phyloP scores from a whole-genome alignment of 1,284 basidiomycete genomes.

The Melampsora americana region DNA sequence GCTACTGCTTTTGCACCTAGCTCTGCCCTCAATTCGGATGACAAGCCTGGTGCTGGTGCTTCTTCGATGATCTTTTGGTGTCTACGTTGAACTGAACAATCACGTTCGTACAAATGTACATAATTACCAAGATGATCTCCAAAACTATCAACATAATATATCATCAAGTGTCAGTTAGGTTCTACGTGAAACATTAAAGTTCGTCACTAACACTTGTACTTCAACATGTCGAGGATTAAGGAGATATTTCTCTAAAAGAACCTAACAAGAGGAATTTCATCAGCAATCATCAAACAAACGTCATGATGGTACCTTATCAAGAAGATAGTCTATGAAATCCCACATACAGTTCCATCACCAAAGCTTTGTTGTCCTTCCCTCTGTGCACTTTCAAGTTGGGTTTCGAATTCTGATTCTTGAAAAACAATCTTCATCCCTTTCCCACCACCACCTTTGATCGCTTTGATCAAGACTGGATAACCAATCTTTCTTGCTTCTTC shows the following conservation, averaged over 20 bases:
- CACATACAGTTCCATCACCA: conserved; percentile 63
- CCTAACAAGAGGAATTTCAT: conserved; percentile 31
- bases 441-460: conserved; percentile 55
- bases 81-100: conserved; percentile 87
- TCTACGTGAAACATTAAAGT: conserved; percentile 57
- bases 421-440: conserved; percentile 57
- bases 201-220: conserved; percentile 72
- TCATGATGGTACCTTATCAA: not conserved
- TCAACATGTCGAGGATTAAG: conserved; percentile 60
- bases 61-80: conserved; percentile 96
- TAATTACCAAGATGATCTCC: conserved; percentile 71
- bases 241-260: conserved; percentile 52
- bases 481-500: conserved; percentile 61
- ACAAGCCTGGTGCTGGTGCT: conserved; percentile 85
- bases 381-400: conserved; percentile 76
- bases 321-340: not conserved
- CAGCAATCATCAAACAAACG: not conserved
- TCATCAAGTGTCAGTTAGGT: not conserved
- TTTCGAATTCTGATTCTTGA: conserved; percentile 64
- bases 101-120: conserved; percentile 85
- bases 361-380: conserved; percentile 82
- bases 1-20: conserved; percentile 82
- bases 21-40: conserved; percentile 69
- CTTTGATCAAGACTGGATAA: conserved; percentile 56
- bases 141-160: conserved; percentile 77